Evolutionary conservation across 495 filamentous ascomycete genomes (phyloP).

Genomic region (Aspergillus bridgeri): DNA sequence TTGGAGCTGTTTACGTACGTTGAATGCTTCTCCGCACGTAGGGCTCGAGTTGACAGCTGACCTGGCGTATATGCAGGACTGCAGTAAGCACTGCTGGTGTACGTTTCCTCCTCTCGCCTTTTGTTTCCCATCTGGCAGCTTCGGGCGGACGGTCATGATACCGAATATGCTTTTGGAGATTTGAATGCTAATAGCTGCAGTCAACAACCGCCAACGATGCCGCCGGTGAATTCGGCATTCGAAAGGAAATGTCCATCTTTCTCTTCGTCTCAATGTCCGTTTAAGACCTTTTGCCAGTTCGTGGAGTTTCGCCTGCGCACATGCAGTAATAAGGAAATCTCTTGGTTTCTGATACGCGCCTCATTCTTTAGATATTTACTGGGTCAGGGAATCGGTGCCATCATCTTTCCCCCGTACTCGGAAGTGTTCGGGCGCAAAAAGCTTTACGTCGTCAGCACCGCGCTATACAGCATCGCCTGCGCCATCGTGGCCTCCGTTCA

Average conservation of each 20-base stretch:
- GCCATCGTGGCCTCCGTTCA: slow-evolving; percentile 39
- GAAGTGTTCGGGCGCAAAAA: slow-evolving; percentile 51
- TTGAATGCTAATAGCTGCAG: slow-evolving; percentile 16
- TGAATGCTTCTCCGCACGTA: background rate
- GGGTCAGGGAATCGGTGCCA: slow-evolving; percentile 47
- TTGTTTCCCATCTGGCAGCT: background rate
- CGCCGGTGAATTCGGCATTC: slow-evolving; percentile 27
- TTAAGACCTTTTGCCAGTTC: background rate
- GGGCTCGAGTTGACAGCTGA: background rate
- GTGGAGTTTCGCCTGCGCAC: background rate
- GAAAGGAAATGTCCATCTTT: slow-evolving; percentile 31
- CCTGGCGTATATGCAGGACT: slow-evolving; percentile 23
- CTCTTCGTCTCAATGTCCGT: slow-evolving; percentile 38
- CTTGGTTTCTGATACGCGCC: background rate
- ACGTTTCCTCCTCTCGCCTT: slow-evolving; percentile 10
- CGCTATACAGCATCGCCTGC: slow-evolving; percentile 40
- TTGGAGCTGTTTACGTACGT: slow-evolving; percentile 44
- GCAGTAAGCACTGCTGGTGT: slow-evolving; percentile 41
- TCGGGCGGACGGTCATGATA: background rate
- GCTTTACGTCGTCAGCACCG: slow-evolving; percentile 46
- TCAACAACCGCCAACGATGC: slow-evolving; percentile 35
- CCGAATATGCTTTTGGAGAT: background rate
- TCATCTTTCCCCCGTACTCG: slow-evolving; percentile 50
- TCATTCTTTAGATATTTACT: slow-evolving; percentile 39
- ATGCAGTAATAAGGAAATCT: background rate